Evolutionary conservation across 2,329 filamentous ascomycete species (phyloP), one percentile per base, ranked within the genome.

Genomic region (Xylaria sp.): DNA sequence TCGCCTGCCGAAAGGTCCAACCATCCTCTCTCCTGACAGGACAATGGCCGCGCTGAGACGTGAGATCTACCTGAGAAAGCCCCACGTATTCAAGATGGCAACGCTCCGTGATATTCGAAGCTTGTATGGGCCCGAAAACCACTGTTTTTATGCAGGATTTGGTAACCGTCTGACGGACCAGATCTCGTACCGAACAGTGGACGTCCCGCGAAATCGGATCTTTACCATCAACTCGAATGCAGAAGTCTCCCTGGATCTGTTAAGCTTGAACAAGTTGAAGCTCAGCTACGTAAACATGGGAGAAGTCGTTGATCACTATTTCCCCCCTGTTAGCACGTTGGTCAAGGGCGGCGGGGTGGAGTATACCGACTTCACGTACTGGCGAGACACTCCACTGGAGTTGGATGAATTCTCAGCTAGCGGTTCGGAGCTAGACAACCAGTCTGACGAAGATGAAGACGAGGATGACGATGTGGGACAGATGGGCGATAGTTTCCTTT

Each of bases 41-140:
- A 98, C 94, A 0, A 97, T 98, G 83, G 94, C 97, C 8, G 97
- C 96, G 0, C 82, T 99, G 36, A 88, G 96, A 66, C 90, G 96
- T 57, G 96, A 99, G 79, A 89, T 99, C 6, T 99, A 99, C 79
- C 86, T 99, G 31, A 90, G 96, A 62, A 98, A 99, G 80, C 97
- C 96, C 0, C 94, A 99, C 78, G 94, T 99, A 8, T 99, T 99
- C 88, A 99, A 99, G 82, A 99, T 99, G 97, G 94, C 96, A 1
- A 99, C 96, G 71, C 83, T 99, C 23, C 90, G 96, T 49, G 96
- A 99, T 79, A 98, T 99, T 74, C 90, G 94, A 78, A 93, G 91
- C 67, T 86, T 99, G 0, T 99, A 98, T 77, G 91, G 90, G 2
- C 86, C 89, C 0, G 89, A 92, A 31, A 85, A 89, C 51, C 94